Conservation (phyloP, 2,329 filamentous ascomycete genomes). For the Ustulina deusta region DNA sequence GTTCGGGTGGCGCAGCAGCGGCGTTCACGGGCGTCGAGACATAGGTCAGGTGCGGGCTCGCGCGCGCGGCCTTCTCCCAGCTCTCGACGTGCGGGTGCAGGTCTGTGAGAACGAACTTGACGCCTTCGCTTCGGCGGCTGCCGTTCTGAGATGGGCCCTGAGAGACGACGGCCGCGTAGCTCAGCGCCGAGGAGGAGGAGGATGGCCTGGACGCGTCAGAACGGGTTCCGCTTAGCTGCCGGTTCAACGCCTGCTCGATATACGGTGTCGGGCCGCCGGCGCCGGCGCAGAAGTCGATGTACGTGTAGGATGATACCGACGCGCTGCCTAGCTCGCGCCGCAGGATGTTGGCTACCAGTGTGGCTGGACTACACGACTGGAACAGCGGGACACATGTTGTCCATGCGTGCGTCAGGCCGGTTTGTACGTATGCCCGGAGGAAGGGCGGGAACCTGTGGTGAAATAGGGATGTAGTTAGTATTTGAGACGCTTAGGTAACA, state of each 20-base stretch:
- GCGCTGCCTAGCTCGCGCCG: conserved; percentile 62
- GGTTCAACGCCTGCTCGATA: conserved; percentile 71
- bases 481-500: neutral
- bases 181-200: conserved; percentile 40
- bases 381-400: conserved; percentile 68
- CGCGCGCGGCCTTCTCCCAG: conserved; percentile 66
- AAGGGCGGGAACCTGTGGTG: conserved; percentile 71
- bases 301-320: conserved; percentile 66
- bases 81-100: conserved; percentile 72
- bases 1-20: conserved; percentile 64
- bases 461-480: conserved; percentile 10
- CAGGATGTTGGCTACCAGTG: conserved; percentile 70
- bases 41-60: conserved; percentile 69
- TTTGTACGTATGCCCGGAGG: conserved; percentile 73
- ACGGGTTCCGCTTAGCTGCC: conserved; percentile 49
- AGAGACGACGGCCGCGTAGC: conserved; percentile 42
- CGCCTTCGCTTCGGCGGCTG: conserved; percentile 44
- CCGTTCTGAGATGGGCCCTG: neutral
- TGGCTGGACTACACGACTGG: conserved; percentile 68
- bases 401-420: conserved; percentile 74
- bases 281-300: conserved; percentile 82
- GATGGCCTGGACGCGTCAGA: neutral
- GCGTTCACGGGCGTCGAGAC: conserved; percentile 74
- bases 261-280: conserved; percentile 76
- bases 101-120: conserved; percentile 74